Base-by-base conservation (phyloP, 1,139 yeast genomes). In the Spencermartinsiella ligniputridi region DNA sequence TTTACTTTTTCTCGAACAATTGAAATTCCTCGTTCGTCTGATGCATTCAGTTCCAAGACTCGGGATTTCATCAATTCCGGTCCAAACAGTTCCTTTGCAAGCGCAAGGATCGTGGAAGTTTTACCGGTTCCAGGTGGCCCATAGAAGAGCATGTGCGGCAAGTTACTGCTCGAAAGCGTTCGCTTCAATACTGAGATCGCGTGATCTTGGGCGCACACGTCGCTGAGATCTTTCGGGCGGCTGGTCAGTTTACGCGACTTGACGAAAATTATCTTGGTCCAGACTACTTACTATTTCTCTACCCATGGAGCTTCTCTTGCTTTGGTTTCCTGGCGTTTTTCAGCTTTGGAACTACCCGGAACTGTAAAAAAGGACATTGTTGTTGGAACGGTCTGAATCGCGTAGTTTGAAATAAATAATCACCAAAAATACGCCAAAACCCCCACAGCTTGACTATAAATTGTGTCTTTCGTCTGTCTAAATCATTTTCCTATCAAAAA, bases 91-190 rank as follows among this genome's bases (percentile, higher is more conserved):
- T 88, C 90, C 56, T 81, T 83, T 1, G 96, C 90, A 52, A 90
- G 70, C 1, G 97, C 97, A 42, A 90, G 68, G 40, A 90, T 83
- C 0, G 97, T 90, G 1, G 97, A 88, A 0, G 97, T 90, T 60
- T 90, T 90, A 50, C 97, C 97, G 0, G 97, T 90, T 25, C 97
- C 97, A 41, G 97, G 97, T 4, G 97, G 97, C 0, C 97, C 97
- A 62, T 90, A 90, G 67, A 90, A 90, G 40, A 92, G 69, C 96
- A 90, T 87, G 63, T 92, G 97, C 2, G 98, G 97, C 45, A 89
- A 59, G 27, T 42, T 27, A 61, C 92, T 90, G 37, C 92, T 84
- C 2, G 94, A 78, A 45, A 94, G 64, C 0, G 96, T 84, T 58
- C 82, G 80, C 62, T 84, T 83, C 52, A 92, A 70, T n/a, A 92